phyloP scores from a whole-genome alignment of 495 filamentous ascomycete species.

The Penicillium pulvis region DNA sequence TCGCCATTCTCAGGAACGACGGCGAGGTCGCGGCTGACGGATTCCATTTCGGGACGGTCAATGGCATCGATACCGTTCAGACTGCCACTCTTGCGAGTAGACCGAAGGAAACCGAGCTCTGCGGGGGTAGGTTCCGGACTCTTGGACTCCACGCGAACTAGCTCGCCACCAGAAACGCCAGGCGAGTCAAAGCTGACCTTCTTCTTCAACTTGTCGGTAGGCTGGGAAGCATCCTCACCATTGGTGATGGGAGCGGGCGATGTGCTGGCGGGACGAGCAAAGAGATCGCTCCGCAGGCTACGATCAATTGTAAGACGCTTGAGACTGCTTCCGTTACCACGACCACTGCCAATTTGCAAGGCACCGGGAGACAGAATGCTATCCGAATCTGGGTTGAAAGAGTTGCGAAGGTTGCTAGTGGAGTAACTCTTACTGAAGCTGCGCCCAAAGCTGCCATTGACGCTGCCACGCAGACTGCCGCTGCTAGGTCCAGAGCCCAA shows the following conservation, averaged over 20 bases:
- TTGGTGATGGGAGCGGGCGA: slow-evolving; percentile 52
- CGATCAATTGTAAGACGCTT: slow-evolving; percentile 92
- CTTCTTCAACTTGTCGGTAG: slow-evolving; percentile 64
- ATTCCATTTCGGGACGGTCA: slow-evolving; percentile 67
- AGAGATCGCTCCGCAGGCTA: slow-evolving; percentile 76
- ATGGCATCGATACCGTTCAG: slow-evolving; percentile 54
- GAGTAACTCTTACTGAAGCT: slow-evolving; percentile 62
- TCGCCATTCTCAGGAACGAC: slow-evolving; percentile 72
- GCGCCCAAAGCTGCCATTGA: slow-evolving; percentile 60
- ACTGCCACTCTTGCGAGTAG: slow-evolving; percentile 44
- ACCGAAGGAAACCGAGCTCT: slow-evolving; percentile 68
- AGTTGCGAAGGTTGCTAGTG: slow-evolving; percentile 67
- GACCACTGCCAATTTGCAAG: slow-evolving; percentile 69
- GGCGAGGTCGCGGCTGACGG: slow-evolving; percentile 73
- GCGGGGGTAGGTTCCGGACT: slow-evolving; percentile 61
- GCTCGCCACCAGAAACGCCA: slow-evolving; percentile 41
- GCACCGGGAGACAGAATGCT: slow-evolving; percentile 86
- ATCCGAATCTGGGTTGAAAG: slow-evolving; percentile 66
- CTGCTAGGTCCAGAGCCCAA: slow-evolving; percentile 52
- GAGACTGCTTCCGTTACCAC: slow-evolving; percentile 66
- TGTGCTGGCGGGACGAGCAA: slow-evolving; percentile 49
- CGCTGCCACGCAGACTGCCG: slow-evolving; percentile 37
- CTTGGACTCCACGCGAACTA: slow-evolving; percentile 47
- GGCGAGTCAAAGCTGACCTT: slow-evolving; percentile 83
- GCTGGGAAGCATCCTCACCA: slow-evolving; percentile 44